Evolutionary conservation across 306 rosid species (phyloP), one percentile per base, ranked within the genome.

Genomic region (Luffa aegyptiaca): DNA sequence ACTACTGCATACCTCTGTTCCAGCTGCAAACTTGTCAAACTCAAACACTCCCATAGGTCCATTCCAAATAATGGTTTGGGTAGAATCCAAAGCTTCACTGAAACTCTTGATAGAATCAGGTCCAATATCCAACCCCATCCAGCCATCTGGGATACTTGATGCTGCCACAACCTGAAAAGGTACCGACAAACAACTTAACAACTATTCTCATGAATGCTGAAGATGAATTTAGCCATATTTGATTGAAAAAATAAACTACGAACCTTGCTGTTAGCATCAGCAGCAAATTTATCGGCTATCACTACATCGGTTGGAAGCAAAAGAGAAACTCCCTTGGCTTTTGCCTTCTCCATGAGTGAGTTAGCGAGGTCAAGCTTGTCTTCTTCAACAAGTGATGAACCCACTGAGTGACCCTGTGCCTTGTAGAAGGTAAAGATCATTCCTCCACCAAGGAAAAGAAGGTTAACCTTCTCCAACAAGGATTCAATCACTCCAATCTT

Each of bases 1-100:
- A 59, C 71, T 8, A 44, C 20, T 42, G 41, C 84, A 76, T 88
- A 92, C 98, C 96, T 85, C 93, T 4, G 98, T 94, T 83, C 98
- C 98, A 6, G 80, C 83, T 6, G 98, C 97, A 85, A 92, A 94
- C 85, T 94, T 92, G 0, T 91, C 95, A 16, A 92, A 92, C 88
- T 94, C 98, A 10, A 94, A 94, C 76, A 94, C 98, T 64, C 98
- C 98, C 98, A 94, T 94, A 39, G 98, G 98, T 83, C 98, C 98
- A 57, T 94, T 94, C 98, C 98, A 94, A 48, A 94, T 92, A 36
- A 92, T 33, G 76, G 97, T 92, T 80, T 90, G 88, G 79, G 95
- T 92, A 10, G 81, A 75, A 21, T 92, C 98, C 88, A 94, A 85
- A 79, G 89, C 87, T 82, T 85, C 87, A 62, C 48, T 86, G 85